A percentile compares a stretch with the other conserved stretches of the same genome.
Evolutionary conservation across 768 basidiomycete genomes (phyloP).

Genomic region (Agaricus subrufescens): DNA sequence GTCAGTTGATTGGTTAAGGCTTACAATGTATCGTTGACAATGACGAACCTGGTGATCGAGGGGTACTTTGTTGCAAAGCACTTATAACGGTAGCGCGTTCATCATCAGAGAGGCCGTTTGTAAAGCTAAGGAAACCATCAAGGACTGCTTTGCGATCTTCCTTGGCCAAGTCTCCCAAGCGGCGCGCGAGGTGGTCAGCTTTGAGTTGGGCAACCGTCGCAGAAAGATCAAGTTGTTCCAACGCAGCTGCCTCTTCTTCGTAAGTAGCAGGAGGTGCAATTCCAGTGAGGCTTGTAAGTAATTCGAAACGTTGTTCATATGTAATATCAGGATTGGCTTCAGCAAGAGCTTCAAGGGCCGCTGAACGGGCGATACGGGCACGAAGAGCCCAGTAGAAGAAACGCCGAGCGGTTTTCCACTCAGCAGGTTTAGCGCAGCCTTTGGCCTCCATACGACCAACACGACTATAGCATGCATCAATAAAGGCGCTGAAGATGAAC

Average conservation of each 20-base stretch:
- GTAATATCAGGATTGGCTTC: constrained; percentile 70
- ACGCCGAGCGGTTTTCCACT: constrained; percentile 87
- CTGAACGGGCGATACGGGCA: constrained; percentile 69
- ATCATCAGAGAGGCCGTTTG: constrained; percentile 69
- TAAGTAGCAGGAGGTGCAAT: constrained; percentile 49
- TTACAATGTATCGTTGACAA: not conserved
- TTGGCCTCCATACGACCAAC: constrained; percentile 97
- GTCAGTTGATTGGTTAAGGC: not conserved
- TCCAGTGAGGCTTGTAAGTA: constrained; percentile 60
- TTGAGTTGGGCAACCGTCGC: constrained; percentile 60
- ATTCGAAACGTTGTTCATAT: constrained; percentile 57
- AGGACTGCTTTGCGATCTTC: constrained; percentile 76
- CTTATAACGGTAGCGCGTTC: constrained; percentile 59
- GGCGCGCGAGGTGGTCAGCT: constrained; percentile 62
- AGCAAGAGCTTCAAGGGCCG: constrained; percentile 56
- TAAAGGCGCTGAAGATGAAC: not conserved
- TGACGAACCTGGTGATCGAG: constrained; percentile 55
- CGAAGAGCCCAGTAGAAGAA: constrained; percentile 94
- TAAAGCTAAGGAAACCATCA: constrained; percentile 66
- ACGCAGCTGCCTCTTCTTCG: constrained; percentile 52
- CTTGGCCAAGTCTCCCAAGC: constrained; percentile 62
- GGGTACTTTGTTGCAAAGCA: constrained; percentile 49
- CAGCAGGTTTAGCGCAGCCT: constrained; percentile 81
- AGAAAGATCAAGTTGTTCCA: constrained; percentile 70
- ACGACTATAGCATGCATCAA: constrained; percentile 47